Percentiles rank a stretch among this genome's conserved stretches.
Conservation (phyloP, 2,329 filamentous ascomycete genomes). For the Fusarium abutilonis region DNA sequence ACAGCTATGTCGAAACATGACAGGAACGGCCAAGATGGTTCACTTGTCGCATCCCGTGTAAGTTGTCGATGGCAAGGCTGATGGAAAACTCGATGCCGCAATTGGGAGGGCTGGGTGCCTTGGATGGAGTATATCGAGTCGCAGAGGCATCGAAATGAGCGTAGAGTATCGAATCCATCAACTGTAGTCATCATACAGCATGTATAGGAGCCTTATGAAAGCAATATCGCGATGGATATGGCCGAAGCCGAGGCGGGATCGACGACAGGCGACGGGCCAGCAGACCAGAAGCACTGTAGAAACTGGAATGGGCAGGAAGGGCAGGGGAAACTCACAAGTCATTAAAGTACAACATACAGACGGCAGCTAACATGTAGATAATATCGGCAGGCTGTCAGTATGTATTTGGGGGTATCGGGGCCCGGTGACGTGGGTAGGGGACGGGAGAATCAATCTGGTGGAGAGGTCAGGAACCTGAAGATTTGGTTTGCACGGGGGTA, state of each 20-base stretch:
- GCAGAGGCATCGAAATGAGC: slow-evolving; percentile 48
- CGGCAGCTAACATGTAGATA: slow-evolving; percentile 46
- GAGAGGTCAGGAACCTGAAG: slow-evolving; percentile 50
- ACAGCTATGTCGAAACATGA: slow-evolving; percentile 28
- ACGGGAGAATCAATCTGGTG: slow-evolving; percentile 49
- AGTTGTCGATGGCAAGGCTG: slow-evolving; percentile 61
- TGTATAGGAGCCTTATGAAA: slow-evolving; percentile 42
- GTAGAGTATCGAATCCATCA: slow-evolving; percentile 51
- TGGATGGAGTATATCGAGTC: slow-evolving; percentile 32
- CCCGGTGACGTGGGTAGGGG: slow-evolving; percentile 47
- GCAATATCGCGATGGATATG: slow-evolving; percentile 50
- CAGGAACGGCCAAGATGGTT: slow-evolving; percentile 48
- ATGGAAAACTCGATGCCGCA: slow-evolving; percentile 52
- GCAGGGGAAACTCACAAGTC: slow-evolving; percentile 59
- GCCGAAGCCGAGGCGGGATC: slow-evolving; percentile 50
- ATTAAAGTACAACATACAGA: slow-evolving; percentile 58
- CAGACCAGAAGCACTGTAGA: slow-evolving; percentile 48
- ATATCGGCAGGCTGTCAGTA: slow-evolving; percentile 39
- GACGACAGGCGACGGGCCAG: slow-evolving; percentile 51
- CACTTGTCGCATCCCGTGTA: slow-evolving; percentile 57
- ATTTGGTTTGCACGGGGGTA: slow-evolving; percentile 51
- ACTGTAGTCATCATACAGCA: slow-evolving; percentile 41
- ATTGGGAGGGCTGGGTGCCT: slow-evolving; percentile 53
- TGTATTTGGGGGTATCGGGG: slow-evolving; percentile 45
- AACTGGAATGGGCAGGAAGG: slow-evolving; percentile 42